These are phyloP conservation scores for Penicillium cosmopolitanum DNA, from an alignment of 495 filamentous ascomycete species.

Conservation along the genomic window DNA sequence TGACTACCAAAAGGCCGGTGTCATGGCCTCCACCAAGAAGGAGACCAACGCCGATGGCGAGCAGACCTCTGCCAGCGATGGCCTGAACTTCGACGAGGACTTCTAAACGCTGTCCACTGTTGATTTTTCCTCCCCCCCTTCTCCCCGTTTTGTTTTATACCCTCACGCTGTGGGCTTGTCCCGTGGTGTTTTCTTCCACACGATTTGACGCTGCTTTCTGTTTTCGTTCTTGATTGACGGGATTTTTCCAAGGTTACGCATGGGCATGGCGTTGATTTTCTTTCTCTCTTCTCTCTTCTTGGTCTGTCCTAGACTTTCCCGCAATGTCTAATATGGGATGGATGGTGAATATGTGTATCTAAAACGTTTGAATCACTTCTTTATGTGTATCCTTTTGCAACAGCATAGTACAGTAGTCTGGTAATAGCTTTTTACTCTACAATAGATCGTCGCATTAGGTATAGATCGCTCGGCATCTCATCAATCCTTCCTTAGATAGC, in stretches of 20 bases:
- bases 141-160: conserved; percentile 34
- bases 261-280: conserved; percentile 44
- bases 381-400: conserved; percentile 12
- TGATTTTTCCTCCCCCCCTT: conserved; percentile 30
- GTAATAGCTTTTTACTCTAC: not conserved
- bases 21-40: conserved; percentile 95
- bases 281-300: conserved; percentile 21
- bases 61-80: conserved; percentile 62
- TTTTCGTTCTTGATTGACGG: conserved; percentile 39
- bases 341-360: conserved; percentile 36
- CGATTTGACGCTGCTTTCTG: conserved; percentile 31
- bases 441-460: not conserved
- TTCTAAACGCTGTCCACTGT: conserved; percentile 63
- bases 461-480: not conserved
- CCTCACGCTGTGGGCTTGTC: conserved; percentile 19
- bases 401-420: not conserved
- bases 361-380: conserved; percentile 27
- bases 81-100: conserved; percentile 95
- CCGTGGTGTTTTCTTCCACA: conserved; percentile 21
- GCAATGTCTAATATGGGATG: conserved; percentile 29
- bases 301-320: conserved; percentile 22
- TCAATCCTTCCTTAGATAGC: not conserved
- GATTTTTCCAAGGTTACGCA: conserved; percentile 39
- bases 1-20: conserved; percentile 99
- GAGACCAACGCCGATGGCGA: conserved; percentile 58